Base-by-base conservation (phyloP, 768 basidiomycete species). In the Sporobolomyces pararoseus region DNA sequence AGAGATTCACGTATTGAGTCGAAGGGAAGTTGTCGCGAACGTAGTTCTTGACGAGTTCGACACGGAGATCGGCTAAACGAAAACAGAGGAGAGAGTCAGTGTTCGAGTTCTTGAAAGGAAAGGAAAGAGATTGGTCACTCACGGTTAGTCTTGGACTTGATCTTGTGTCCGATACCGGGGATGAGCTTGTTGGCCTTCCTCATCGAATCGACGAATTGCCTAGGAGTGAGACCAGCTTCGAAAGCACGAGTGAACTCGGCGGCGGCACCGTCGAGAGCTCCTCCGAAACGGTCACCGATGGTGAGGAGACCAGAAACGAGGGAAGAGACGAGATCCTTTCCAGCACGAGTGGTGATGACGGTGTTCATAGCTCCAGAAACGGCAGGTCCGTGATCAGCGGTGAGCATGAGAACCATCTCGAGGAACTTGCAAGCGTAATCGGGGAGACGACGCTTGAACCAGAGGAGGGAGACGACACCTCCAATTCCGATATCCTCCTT, bases 401-500 rank as follows among this genome's bases (percentile, higher is more conserved):
- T 99, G 75, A 99, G 85, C 91, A 96, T 95, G 79, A 99, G 85
- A 63, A 97, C 93, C 96, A 98, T 99, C 84, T 99, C 95, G 80
- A 99, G 88, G 85, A 99, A 99, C 83, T 97, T 98, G 80, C 92
- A 88, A 54, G 94, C 95, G 84, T 89, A 95, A 55, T 87, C 82
- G 23, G 93, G 95, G 29, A 98, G 85, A 64, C 81, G 89, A 76
- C 95, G 86, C 84, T 97, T 97, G 87, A 97, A 99, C 96, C 95
- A 98, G 76, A 98, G 83, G 79, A 99, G 82, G 66, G 86, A 86
- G 78, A 99, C 88, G 76, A 98, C 96, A 84, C 96, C 95, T 67
- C 96, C 95, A 74, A 99, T 70, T 44, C 75, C 70, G 29, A 76
- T 72, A 57, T 77, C 76, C 79, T 82, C 94, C 84, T 91, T 91